Conservation (phyloP, 441 rosid genomes). For the Arabidopsis lyrata region DNA sequence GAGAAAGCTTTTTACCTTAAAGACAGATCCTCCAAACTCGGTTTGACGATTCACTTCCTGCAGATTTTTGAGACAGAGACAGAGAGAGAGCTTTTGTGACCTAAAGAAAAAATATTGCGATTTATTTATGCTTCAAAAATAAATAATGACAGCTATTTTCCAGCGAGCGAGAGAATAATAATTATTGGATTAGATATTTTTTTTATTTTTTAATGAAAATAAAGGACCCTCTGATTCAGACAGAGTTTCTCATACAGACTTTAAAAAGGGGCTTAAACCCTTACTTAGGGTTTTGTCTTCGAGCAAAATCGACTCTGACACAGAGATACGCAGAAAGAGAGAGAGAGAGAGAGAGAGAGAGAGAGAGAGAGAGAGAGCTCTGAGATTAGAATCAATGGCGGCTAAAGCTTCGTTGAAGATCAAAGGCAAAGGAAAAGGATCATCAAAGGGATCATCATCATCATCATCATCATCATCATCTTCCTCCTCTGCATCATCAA, state of each 20-base stretch:
- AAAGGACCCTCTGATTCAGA: neutral
- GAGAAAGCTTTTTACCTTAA: conserved; percentile 26
- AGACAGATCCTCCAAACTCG: conserved; percentile 43
- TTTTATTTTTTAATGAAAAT: neutral
- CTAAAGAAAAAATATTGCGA: neutral
- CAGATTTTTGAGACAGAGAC: conserved; percentile 19
- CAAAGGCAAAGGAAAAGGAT: conserved; percentile 62
- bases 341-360: conserved; percentile 3
- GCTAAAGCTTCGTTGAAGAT: conserved; percentile 59
- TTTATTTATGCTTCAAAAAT: neutral
- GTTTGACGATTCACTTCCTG: conserved; percentile 27
- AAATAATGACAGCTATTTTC: conserved; percentile 27
- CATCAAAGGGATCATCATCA: conserved; percentile 35
- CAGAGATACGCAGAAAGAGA: conserved; percentile 1
- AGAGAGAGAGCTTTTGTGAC: conserved; percentile 17
- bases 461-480: conserved; percentile 38
- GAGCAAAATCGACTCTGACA: neutral
- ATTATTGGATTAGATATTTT: neutral
- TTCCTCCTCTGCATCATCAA: conserved; percentile 43
- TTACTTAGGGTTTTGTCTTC: conserved; percentile 21
- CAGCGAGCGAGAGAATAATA: conserved; percentile 19
- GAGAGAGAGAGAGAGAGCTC: conserved; percentile 5
- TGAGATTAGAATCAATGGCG: conserved; percentile 52
- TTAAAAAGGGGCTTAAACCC: conserved; percentile 21
- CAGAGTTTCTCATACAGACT: neutral